phyloP scores from a whole-genome alignment of 495 filamentous ascomycete species.

The Geoglossum glabrum region DNA sequence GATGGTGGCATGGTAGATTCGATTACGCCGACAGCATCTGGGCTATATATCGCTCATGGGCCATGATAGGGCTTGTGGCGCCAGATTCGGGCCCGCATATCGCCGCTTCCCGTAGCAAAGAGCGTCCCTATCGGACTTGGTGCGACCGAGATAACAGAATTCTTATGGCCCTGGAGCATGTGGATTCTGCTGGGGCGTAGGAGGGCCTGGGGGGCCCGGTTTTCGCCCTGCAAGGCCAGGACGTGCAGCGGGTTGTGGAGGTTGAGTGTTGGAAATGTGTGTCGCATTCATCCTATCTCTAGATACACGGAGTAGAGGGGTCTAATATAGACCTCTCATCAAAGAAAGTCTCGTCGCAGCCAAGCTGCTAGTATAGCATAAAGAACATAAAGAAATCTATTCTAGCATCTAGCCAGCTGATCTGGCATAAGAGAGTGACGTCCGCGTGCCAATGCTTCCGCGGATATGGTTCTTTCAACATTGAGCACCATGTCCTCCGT shows the following conservation, averaged over 20 bases:
- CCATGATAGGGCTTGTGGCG: slow-evolving; percentile 12
- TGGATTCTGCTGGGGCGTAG: slow-evolving; percentile 78
- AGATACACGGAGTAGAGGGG: too few species aligned
- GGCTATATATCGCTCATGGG: background rate
- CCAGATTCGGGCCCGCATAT: slow-evolving; percentile 86
- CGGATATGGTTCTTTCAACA: too few species aligned
- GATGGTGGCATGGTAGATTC: background rate
- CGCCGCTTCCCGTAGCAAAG: slow-evolving; percentile 77
- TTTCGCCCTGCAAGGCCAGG: slow-evolving; percentile 50
- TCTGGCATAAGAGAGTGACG: too few species aligned
- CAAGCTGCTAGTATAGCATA: too few species aligned
- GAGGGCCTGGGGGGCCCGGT: slow-evolving; percentile 44
- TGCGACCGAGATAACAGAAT: slow-evolving; percentile 76
- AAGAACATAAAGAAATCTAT: too few species aligned
- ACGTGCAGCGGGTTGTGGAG: slow-evolving; percentile 68
- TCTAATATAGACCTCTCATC: too few species aligned
- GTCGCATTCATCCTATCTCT: too few species aligned
- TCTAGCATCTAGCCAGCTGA: too few species aligned
- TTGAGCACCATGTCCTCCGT: slow-evolving; percentile 41
- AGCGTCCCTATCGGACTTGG: slow-evolving; percentile 60
- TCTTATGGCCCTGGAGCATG: slow-evolving; percentile 89
- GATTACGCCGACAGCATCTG: too few species aligned
- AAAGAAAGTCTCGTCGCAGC: too few species aligned
- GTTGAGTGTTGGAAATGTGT: too few species aligned
- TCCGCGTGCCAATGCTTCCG: too few species aligned